Evolutionary conservation across 2,329 filamentous ascomycete genomes (phyloP), one percentile per base, ranked within the genome.

Genomic region (Fusarium penzigii): DNA sequence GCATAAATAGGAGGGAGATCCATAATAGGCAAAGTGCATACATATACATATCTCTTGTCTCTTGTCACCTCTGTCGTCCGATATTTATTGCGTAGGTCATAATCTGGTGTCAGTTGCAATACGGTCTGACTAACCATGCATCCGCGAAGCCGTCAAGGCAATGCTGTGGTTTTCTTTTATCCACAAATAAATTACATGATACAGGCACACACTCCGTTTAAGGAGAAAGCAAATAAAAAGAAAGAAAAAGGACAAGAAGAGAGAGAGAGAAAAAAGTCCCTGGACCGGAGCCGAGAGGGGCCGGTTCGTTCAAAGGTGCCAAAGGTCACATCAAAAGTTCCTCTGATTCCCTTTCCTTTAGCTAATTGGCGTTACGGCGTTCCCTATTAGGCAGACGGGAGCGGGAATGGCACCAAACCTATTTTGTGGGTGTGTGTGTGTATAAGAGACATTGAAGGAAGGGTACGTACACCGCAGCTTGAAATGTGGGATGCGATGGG

Each of bases 291-390:
- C 40, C 39, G 52, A 46, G 58, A 61, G 55, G 55, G 58, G 50
- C 53, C 52, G 48, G 53, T 36, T 62, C 20, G 20, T 57, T 57
- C 63, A 65, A 65, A 65, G 63, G 63, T 65, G 51, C 63, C 63
- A 63, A 63, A 53, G 59, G 49, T 51, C 41, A 46, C 44, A 49
- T 53, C 63, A 65, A 65, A 65, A 65, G 63, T 65, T 65, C 63
- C 63, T 64, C 44, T 52, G 36, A 43, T 11, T 5, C 32, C 13
- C 32, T 11, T 36, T 14, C 32, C 13, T 36, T 36, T 36, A 12
- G 32, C 10, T 36, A 12, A 11, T 12, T 36, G 32, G 32, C 32
- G 32, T 36, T 36, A 36, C 13, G 13, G 32, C 9, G 32, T 36
- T 36, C 32, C 32, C 13, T 36, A 36, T 36, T 36, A 36, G 32